Evolutionary conservation across 176 grass and related monocot genomes (phyloP).

Genomic region (Oryza meridionalis): DNA sequence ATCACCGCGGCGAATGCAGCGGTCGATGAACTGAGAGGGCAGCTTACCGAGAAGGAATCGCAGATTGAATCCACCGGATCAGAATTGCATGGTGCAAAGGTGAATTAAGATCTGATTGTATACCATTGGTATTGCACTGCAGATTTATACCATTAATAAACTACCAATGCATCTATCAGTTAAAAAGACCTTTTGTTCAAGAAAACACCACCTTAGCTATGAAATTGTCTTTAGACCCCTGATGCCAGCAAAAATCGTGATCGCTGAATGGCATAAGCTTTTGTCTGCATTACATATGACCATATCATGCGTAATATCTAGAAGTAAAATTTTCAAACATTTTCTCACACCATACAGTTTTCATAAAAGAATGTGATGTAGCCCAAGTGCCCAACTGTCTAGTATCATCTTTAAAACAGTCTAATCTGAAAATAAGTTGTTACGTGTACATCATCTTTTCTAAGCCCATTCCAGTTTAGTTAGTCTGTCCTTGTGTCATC

Average conservation of each 20-base stretch:
- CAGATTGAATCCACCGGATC: slow-evolving; percentile 71
- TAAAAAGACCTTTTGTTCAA: neutral
- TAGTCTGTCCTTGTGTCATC: slow-evolving; percentile 15
- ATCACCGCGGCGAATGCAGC: slow-evolving; percentile 51
- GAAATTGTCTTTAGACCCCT: neutral
- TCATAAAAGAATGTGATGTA: neutral
- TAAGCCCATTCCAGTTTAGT: slow-evolving; percentile 10
- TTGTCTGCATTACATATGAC: neutral
- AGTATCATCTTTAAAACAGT: neutral
- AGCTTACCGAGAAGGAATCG: slow-evolving; percentile 74
- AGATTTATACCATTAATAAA: neutral
- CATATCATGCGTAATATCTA: neutral
- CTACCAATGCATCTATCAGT: neutral
- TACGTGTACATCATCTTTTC: slow-evolving; percentile 23
- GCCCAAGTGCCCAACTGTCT: neutral
- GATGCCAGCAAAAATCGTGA: neutral
- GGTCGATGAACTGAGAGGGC: slow-evolving; percentile 66
- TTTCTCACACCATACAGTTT: neutral
- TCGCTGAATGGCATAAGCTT: neutral
- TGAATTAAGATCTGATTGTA: slow-evolving; percentile 37
- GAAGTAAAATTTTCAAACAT: neutral
- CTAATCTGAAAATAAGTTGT: neutral
- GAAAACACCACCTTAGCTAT: slow-evolving; percentile 19
- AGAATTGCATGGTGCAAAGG: slow-evolving; percentile 79
- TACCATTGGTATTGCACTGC: neutral